Evolutionary conservation across 2,329 filamentous ascomycete species (phyloP), one percentile per base, ranked within the genome.

Genomic region (Colletotrichum euphorbiae): DNA sequence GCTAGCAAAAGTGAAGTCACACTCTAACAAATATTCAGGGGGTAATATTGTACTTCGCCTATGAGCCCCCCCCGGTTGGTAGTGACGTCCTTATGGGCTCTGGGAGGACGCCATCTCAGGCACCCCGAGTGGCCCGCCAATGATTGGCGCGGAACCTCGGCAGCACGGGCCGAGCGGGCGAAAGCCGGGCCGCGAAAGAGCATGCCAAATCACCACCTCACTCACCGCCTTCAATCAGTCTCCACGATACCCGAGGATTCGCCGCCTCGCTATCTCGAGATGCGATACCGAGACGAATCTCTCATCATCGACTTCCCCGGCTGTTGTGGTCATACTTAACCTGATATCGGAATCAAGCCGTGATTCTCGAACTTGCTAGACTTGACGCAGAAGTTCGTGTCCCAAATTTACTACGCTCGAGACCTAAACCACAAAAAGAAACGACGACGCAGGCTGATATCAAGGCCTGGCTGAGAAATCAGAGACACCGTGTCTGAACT

Each of bases 91-190:
- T 11, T 42, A 17, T 42, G 48, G 46, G 28, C 21, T 21, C 46
- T 51, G 46, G 46, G 33, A 51, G 46, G 46, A 50, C 3, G 21
- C 21, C 21, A 24, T 24, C 21, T 24, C 24, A 24, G 24, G 24
- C 24, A 24, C 24, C 24, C 4, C 24, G 21, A 21, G 24, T 24
- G 24, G 24, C 24, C 24, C 24, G 4, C 24, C 24, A 4, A 45
- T 70, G 59, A 70, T 70, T 69, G 59, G 68, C 19, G 65, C 65
- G 55, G 55, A 38, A 48, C 52, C 55, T 60, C 68, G 68, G 65
- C 57, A 65, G 59, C 66, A 61, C 60, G 68, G 68, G 50, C 65
- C 68, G 62, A 69, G 54, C 54, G 46, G 43, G 33, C 36, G 54
- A 46, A 56, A 51, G 45, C n/a, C n/a, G n/a, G n/a, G n/a, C n/a